Percentiles rank a stretch among this genome's conserved stretches.
Conservation (phyloP, 2,329 filamentous ascomycete species). For the Corniculantispora saksenae region DNA sequence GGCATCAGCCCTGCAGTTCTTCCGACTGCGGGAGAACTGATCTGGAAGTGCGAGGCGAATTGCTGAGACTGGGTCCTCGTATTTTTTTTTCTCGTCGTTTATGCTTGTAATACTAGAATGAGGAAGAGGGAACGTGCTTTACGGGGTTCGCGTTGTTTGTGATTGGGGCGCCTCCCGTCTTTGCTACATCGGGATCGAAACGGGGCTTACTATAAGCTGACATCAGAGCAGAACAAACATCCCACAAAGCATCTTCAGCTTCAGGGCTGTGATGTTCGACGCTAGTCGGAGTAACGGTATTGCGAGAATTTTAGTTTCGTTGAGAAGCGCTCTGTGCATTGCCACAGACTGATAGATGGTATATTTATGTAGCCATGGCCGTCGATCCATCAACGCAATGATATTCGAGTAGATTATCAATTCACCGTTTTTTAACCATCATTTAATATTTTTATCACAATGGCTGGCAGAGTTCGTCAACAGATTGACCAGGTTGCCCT, state of each 20-base stretch:
- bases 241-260: background rate
- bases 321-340: background rate
- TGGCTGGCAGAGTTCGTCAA: slow-evolving; percentile 19
- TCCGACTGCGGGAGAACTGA: background rate
- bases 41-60: background rate
- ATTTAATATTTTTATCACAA: background rate
- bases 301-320: background rate
- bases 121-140: background rate
- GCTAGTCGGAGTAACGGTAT: background rate
- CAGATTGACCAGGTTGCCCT: slow-evolving; percentile 16
- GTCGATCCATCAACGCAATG: background rate
- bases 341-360: background rate
- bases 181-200: slow-evolving; percentile 8
- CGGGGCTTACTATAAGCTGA: slow-evolving; percentile 14
- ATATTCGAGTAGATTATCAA: background rate
- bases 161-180: background rate
- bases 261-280: background rate
- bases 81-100: background rate
- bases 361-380: background rate
- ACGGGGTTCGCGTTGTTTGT: background rate
- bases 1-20: background rate
- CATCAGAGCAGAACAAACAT: slow-evolving; percentile 10
- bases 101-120: background rate
- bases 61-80: background rate
- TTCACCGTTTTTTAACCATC: background rate